Evolutionary conservation across 192 early-diverging fungal species (phyloP).

Genomic region (Rhizoclosmatium globosum): DNA sequence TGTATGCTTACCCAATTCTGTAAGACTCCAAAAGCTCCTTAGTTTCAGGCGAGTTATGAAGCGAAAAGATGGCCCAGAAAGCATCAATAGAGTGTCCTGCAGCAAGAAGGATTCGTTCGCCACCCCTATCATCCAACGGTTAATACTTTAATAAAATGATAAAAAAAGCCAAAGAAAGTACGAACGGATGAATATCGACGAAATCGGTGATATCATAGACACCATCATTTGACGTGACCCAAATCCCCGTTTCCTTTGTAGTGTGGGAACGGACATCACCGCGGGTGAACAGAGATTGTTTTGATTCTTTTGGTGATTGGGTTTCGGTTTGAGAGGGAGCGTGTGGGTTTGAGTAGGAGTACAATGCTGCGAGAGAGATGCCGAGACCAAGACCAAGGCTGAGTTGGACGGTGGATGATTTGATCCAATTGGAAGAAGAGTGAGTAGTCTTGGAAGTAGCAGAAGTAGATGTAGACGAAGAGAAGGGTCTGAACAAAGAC

Average conservation of each 20-base stretch:
- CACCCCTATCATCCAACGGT: constrained; percentile 12
- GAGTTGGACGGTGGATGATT: no score
- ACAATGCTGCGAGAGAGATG: no score
- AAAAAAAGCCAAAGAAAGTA: not conserved
- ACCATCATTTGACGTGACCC: constrained; percentile 51
- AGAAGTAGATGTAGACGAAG: no score
- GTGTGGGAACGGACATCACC: constrained; percentile 54
- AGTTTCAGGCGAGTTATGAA: constrained; percentile 52
- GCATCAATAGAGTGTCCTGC: constrained; percentile 63
- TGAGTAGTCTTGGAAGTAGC: no score
- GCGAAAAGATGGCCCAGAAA: constrained; percentile 63
- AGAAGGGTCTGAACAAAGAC: no score
- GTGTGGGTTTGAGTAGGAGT: no score
- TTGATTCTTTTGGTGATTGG: no score
- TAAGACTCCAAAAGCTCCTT: constrained; percentile 54
- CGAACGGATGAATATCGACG: constrained; percentile 61
- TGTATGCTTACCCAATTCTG: constrained; percentile 42
- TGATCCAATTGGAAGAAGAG: no score
- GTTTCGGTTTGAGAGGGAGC: no score
- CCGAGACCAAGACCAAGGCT: no score
- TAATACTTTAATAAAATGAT: not conserved
- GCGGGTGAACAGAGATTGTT: constrained; percentile 29
- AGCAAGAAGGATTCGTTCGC: constrained; percentile 59
- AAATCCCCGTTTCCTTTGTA: constrained; percentile 50
- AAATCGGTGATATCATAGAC: constrained; percentile 66